Conservation (phyloP, 768 basidiomycete species). For the Russula griseocarnosa region DNA sequence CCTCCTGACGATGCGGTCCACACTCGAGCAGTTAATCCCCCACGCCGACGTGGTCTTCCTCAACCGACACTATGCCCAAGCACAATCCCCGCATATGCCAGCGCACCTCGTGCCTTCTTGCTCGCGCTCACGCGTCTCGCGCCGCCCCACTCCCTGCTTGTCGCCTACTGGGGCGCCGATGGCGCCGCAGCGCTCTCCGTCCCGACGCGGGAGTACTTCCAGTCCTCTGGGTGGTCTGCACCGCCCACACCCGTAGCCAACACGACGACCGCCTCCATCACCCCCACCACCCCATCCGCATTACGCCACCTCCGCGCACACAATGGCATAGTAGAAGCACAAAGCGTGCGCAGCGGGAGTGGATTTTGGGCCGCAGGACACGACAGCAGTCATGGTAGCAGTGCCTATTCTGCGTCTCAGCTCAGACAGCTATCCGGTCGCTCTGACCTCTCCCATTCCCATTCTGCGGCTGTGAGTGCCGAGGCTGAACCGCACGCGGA, state of each 20-base stretch:
- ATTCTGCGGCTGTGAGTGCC: background rate
- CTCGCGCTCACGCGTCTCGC: conserved; percentile 66
- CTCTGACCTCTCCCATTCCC: conserved; percentile 17
- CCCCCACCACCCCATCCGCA: conserved; percentile 3
- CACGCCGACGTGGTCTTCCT: conserved; percentile 82
- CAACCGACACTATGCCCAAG: conserved; percentile 65
- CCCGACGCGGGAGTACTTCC: conserved; percentile 82
- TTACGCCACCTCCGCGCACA: conserved; percentile 7
- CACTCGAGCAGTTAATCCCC: conserved; percentile 64
- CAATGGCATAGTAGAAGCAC: conserved; percentile 33
- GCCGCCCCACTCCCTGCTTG: conserved; percentile 71
- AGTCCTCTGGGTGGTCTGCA: conserved; percentile 77
- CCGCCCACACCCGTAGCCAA: conserved; percentile 35
- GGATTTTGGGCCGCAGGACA: conserved; percentile 68
- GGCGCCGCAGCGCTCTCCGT: conserved; percentile 78
- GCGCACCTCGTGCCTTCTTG: conserved; percentile 70
- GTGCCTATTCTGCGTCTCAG: conserved; percentile 44
- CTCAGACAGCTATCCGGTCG: conserved; percentile 18
- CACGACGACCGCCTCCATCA: conserved; percentile 28
- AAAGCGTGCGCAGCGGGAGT: conserved; percentile 61
- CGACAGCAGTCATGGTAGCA: conserved; percentile 50
- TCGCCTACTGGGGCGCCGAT: conserved; percentile 75
- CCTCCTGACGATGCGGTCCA: background rate
- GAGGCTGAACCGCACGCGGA: conserved; percentile 40
- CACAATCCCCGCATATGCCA: conserved; percentile 54